A percentile compares a stretch with the other conserved stretches of the same genome.
These are phyloP conservation scores for Asterochloris erici DNA, from an alignment of 139 green algal genomes.

Conservation along the genomic window DNA sequence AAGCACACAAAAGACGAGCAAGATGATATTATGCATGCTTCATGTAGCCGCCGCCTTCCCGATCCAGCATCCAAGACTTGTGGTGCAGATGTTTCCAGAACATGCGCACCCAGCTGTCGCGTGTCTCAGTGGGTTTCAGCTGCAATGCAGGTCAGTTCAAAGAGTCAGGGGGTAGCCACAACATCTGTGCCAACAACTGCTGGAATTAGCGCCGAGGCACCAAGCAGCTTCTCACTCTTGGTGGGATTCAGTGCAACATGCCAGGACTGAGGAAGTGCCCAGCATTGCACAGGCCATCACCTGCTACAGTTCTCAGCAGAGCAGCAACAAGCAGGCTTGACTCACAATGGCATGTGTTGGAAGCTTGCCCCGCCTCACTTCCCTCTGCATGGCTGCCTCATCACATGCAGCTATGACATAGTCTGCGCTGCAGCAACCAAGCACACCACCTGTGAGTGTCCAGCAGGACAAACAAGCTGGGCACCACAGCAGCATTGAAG, in stretches of 20 bases:
- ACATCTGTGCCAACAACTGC: background rate
- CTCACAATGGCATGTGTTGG: slow-evolving; percentile 39
- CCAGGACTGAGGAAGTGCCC: no score
- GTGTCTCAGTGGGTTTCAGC: slow-evolving; percentile 32
- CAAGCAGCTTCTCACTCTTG: background rate
- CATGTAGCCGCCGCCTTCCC: slow-evolving; percentile 38
- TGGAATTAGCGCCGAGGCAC: background rate
- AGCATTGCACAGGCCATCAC: no score
- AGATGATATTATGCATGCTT: background rate
- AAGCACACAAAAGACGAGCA: no score
- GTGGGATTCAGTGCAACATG: no score
- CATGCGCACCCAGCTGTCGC: slow-evolving; percentile 75
- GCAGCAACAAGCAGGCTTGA: background rate
- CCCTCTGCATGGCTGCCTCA: slow-evolving; percentile 60
- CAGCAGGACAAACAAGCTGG: no score
- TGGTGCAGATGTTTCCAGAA: slow-evolving; percentile 76
- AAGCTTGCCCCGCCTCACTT: slow-evolving; percentile 57
- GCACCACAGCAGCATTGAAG: no score
- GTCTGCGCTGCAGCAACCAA: slow-evolving; percentile 56
- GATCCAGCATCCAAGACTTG: slow-evolving; percentile 73
- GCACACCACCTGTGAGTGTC: background rate
- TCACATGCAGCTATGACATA: slow-evolving; percentile 70
- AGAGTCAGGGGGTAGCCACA: background rate
- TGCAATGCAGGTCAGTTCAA: slow-evolving; percentile 37
- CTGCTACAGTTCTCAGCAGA: no score